Evolutionary conservation across 768 basidiomycete genomes (phyloP), one percentile per base, ranked within the genome.

Genomic region (Bullera alba): DNA sequence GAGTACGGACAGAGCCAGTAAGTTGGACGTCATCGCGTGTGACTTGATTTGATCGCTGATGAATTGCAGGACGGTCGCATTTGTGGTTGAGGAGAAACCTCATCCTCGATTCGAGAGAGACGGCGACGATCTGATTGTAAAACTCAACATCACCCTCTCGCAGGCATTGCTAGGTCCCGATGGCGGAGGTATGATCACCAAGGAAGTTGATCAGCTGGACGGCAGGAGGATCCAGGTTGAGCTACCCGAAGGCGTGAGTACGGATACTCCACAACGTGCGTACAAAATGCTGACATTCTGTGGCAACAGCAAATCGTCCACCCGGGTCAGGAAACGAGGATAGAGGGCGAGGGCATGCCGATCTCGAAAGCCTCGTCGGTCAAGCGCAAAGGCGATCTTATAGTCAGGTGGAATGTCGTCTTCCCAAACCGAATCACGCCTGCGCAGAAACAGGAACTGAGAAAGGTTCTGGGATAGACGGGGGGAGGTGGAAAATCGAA

Each of bases 11-110:
- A 68, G 46, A 51, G 56, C 14, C 70, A 72, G 67, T 63, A 49
- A 64, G 60, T 61, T 38, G 8, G 36, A 48, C n/a, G n/a, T n/a
- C n/a, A n/a, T n/a, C n/a, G n/a, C n/a, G n/a, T 22, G 38, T 51
- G 48, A 89, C 88, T 10, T 87, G 93, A 74, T 10, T 19, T 0
- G 26, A 22, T 32, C 35, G 36, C 46, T 38, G 28, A 48, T 30
- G 26, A 17, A 12, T 44, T 21, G 23, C 86, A 89, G 65, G 87
- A 93, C 74, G 5, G 79, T 99, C 21, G 86, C 89, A n/a, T 99
- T 99, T 66, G 81, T 95, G 42, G 83, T 95, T 22, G 92, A 95
- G 72, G 90, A 96, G 74, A 96, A 93, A 74, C 82, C 83, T 4
- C 87, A 97, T 70, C 74, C 79, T 0, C 72, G 77, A 12, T 96